A percentile compares a stretch with the other conserved stretches of the same genome.
Conservation (phyloP, 2,329 filamentous ascomycete genomes). For the Thelonectria rubi region DNA sequence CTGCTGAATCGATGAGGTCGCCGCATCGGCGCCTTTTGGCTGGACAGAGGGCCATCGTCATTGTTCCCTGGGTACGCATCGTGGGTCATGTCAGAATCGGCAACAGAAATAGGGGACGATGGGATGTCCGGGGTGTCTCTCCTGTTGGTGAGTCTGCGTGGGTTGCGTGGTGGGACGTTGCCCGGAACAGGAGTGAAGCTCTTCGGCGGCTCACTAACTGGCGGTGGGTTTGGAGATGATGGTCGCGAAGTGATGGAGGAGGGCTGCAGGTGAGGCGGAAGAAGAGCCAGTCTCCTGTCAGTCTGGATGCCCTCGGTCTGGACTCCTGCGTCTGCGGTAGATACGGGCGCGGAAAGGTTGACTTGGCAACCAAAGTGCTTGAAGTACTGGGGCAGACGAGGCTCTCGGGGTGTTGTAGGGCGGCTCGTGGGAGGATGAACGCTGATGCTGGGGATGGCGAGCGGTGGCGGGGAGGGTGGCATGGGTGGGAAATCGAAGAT, state of each 20-base stretch:
- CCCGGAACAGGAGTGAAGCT: conserved; percentile 63
- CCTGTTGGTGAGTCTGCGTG: conserved; percentile 61
- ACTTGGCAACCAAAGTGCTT: conserved; percentile 89
- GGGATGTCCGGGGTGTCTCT: conserved; percentile 58
- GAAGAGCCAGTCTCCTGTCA: conserved; percentile 76
- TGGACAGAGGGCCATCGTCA: conserved; percentile 77
- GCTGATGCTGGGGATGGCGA: conserved; percentile 83
- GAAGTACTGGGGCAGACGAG: conserved; percentile 79
- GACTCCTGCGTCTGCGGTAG: conserved; percentile 54
- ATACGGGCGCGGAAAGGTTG: conserved; percentile 42
- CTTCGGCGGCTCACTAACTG: conserved; percentile 46
- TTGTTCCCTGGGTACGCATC: conserved; percentile 83
- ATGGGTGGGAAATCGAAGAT: conserved; percentile 24
- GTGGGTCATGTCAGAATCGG: conserved; percentile 54
- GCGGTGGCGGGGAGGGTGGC: conserved; percentile 48
- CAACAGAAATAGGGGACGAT: conserved; percentile 56
- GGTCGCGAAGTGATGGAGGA: conserved; percentile 75
- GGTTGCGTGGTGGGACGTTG: conserved; percentile 67
- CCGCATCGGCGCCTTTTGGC: conserved; percentile 67
- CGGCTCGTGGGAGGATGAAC: conserved; percentile 88
- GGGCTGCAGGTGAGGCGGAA: conserved; percentile 82
- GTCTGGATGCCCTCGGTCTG: conserved; percentile 94
- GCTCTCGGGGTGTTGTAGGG: conserved; percentile 79
- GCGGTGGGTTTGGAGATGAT: conserved; percentile 58
- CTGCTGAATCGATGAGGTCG: conserved; percentile 81